Evolutionary conservation across 345 rosid genomes (phyloP), one percentile per base, ranked within the genome.

Genomic region (Citrus mangshanensis): DNA sequence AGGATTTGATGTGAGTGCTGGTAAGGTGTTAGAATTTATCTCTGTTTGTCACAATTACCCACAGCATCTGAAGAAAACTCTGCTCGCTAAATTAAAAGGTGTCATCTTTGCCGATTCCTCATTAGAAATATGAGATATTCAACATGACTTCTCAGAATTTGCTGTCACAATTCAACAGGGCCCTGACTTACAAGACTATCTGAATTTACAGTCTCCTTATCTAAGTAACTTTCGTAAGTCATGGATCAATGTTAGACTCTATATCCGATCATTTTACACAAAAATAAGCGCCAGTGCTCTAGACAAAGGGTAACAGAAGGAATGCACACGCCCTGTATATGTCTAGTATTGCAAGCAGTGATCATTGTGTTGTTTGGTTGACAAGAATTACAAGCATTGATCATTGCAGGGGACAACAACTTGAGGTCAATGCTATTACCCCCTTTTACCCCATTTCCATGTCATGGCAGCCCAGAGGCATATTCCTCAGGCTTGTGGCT

Each of bases 401-500:
- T 88, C 82, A 88, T 42, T 80, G 42, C 74, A 80, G 72, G 9
- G 98, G n/a, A n/a, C n/a, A n/a, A 92, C 79, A 93, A 85, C 89
- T 92, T 90, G 66, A 86, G 28, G 93, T 85, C 68, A 93, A 82
- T 4, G 99, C 92, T 75, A 95, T 85, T 54, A 88, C 95, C 82
- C n/a, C n/a, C n/a, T n/a, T 86, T 92, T 19, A 95, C 96, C 73
- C 98, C 99, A 78, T 95, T 34, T 87, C 86, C 71, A 95, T 86
- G 80, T 92, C 95, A 80, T 88, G 80, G 54, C n/a, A n/a, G n/a
- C n/a, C 76, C 81, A 30, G 96, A 87, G 30, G 98, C 89, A 77
- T 82, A 88, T 82, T 92, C 99, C 87, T 93, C 99, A 62, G 98
- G 98, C 78, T 88, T 95, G 86, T 95, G 99, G 86, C 98, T 95